These are phyloP conservation scores for Globisporangium canariense DNA, from an alignment of 352 stramenopile genomes.

Conservation along the genomic window DNA sequence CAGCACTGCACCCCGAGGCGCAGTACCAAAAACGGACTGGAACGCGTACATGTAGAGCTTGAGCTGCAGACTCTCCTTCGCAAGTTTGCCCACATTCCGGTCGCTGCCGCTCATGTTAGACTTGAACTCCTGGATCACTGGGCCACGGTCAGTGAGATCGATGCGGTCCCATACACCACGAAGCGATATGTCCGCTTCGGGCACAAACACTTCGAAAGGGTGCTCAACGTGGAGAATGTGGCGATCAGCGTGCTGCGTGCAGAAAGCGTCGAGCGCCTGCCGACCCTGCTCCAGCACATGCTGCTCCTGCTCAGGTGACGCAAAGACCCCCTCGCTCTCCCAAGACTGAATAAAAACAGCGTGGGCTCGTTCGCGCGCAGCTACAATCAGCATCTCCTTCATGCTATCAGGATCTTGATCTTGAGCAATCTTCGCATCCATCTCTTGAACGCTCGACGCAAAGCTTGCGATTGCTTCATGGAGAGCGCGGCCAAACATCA, in stretches of 20 bases:
- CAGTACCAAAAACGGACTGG: slow-evolving; percentile 44
- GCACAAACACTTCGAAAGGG: slow-evolving; percentile 51
- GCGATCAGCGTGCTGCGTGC: slow-evolving; percentile 29
- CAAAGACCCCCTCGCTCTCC: slow-evolving; percentile 38
- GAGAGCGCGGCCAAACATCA: slow-evolving; percentile 73
- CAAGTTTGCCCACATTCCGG: slow-evolving; percentile 51
- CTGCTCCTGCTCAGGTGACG: slow-evolving; percentile 28
- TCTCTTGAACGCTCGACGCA: slow-evolving; percentile 24
- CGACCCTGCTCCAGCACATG: slow-evolving; percentile 36
- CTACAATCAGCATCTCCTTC: neutral
- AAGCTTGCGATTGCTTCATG: slow-evolving; percentile 71
- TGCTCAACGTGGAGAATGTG: slow-evolving; percentile 57
- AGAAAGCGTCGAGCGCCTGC: slow-evolving; percentile 41
- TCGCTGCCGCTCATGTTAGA: slow-evolving; percentile 56
- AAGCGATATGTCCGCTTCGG: slow-evolving; percentile 46
- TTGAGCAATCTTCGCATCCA: slow-evolving; percentile 17
- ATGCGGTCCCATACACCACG: slow-evolving; percentile 79
- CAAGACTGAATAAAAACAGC: slow-evolving; percentile 3
- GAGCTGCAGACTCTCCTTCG: slow-evolving; percentile 72
- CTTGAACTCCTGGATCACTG: slow-evolving; percentile 84
- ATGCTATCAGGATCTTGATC: slow-evolving; percentile 13
- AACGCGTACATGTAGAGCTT: slow-evolving; percentile 84
- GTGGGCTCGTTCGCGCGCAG: slow-evolving; percentile 10
- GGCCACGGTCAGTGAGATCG: slow-evolving; percentile 28
- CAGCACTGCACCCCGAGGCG: slow-evolving; percentile 51